Conservation (phyloP, 192 early-diverging fungal species). For the Mortierella antarctica region DNA sequence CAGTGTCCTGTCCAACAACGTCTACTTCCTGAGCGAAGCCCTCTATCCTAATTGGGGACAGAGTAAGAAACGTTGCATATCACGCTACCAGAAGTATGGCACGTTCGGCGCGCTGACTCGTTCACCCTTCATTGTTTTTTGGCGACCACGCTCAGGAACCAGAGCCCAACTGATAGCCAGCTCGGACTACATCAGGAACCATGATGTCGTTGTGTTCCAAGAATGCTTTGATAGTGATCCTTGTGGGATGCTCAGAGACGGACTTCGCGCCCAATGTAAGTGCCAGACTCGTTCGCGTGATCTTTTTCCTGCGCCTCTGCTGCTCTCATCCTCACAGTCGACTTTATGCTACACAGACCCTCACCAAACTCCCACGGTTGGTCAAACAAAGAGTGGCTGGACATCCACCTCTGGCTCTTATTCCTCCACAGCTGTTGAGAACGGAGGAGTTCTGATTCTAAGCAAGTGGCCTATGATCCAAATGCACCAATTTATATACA, state of each 20-base stretch:
- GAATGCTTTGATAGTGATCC: constrained; percentile 30
- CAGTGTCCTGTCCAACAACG: constrained; percentile 39
- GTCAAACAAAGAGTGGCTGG: constrained; percentile 29
- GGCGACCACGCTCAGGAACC: neutral
- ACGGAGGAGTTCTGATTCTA: constrained; percentile 39
- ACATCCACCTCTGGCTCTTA: constrained; percentile 33
- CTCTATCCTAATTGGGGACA: constrained; percentile 49
- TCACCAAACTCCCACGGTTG: constrained; percentile 39
- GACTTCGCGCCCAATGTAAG: constrained; percentile 33
- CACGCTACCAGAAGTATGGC: neutral
- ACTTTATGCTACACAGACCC: constrained; percentile 23
- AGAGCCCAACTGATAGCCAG: constrained; percentile 29
- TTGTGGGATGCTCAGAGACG: constrained; percentile 20
- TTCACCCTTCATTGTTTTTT: neutral
- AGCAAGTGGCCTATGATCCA: constrained; percentile 52
- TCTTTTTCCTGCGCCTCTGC: neutral
- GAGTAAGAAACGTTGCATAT: constrained; percentile 12
- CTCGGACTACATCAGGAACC: constrained; percentile 41
- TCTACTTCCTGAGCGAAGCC: constrained; percentile 28
- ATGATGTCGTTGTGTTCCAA: constrained; percentile 36
- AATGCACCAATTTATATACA: constrained; percentile 38
- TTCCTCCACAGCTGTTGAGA: constrained; percentile 1
- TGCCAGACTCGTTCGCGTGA: neutral
- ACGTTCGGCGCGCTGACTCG: neutral
- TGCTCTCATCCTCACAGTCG: neutral